Conservation (phyloP, 2,329 filamentous ascomycete genomes). For the Aureobasidium sp. region DNA sequence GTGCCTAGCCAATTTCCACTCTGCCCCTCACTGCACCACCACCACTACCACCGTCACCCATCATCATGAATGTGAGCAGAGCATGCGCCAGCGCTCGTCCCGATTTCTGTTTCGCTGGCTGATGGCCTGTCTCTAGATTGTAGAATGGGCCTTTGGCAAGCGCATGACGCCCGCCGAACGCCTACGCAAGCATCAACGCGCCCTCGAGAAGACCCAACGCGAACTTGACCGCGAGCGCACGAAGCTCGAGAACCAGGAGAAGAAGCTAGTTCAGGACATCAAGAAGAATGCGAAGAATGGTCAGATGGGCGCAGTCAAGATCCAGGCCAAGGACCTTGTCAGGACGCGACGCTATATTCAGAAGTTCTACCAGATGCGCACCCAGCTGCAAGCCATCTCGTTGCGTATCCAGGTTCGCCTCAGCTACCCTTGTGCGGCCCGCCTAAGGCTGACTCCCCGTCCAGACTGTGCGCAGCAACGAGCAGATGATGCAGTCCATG, state of each 20-base stretch:
- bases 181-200: conserved; percentile 81
- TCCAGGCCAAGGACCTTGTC: conserved; percentile 95
- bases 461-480: conserved; percentile 93
- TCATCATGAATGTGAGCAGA: conserved; percentile 6
- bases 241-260: conserved; percentile 97
- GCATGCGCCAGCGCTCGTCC: background rate
- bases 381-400: conserved; percentile 92
- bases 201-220: conserved; percentile 93
- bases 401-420: conserved; percentile 75
- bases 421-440: background rate
- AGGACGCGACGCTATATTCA: conserved; percentile 88
- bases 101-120: background rate
- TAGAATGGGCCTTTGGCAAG: conserved; percentile 99
- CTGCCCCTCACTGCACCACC: background rate
- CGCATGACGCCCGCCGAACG: conserved; percentile 95
- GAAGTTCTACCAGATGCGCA: conserved; percentile 98
- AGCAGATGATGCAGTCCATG: conserved; percentile 99
- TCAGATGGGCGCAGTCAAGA: conserved; percentile 97
- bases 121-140: conserved; percentile 52
- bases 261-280: conserved; percentile 91
- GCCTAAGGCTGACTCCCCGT: conserved; percentile 14
- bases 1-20: background rate
- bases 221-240: conserved; percentile 91
- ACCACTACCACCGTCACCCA: too few species aligned
- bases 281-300: conserved; percentile 98